phyloP scores from a whole-genome alignment of 495 filamentous ascomycete genomes.

The Xylaria curta region DNA sequence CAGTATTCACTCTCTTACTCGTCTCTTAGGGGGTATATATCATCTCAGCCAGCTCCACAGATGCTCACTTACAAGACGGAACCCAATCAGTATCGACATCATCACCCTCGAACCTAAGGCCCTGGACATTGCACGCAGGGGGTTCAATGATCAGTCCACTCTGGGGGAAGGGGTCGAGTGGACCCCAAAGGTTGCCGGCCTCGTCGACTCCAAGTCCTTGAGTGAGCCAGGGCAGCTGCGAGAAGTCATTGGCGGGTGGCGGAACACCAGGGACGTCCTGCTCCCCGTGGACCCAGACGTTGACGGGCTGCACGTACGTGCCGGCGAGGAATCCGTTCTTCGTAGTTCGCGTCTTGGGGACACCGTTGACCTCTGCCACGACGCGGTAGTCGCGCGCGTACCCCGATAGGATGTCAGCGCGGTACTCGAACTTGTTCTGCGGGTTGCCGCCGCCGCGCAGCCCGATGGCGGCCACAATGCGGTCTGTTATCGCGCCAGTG shows the following conservation, averaged over 20 bases:
- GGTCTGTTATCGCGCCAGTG: constrained; percentile 44
- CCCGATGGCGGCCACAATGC: constrained; percentile 37
- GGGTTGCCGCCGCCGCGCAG: constrained; percentile 35
- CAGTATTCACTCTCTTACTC: neutral
- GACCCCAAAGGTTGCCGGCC: constrained; percentile 34
- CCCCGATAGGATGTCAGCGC: constrained; percentile 33
- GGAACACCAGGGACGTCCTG: constrained; percentile 38
- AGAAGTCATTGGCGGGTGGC: constrained; percentile 38
- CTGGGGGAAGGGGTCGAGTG: constrained; percentile 39
- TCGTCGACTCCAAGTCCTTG: constrained; percentile 35
- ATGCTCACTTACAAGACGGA: constrained; percentile 21
- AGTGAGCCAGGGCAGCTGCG: constrained; percentile 25
- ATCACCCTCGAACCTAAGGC: constrained; percentile 8
- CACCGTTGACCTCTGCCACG: constrained; percentile 34
- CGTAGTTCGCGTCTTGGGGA: constrained; percentile 37
- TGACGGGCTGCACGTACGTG: constrained; percentile 47
- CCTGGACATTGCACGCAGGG: constrained; percentile 5
- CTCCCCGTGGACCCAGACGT: constrained; percentile 47
- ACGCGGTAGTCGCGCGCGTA: constrained; percentile 49
- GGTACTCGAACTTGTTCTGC: constrained; percentile 46
- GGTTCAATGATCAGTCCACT: constrained; percentile 19
- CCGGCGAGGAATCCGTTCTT: constrained; percentile 48
- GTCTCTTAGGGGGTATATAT: neutral
- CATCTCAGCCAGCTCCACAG: neutral
- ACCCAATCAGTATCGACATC: constrained; percentile 20